Evolutionary conservation across 768 basidiomycete species (phyloP), one percentile per base, ranked within the genome.

Genomic region (Podaxis carcinomalis): DNA sequence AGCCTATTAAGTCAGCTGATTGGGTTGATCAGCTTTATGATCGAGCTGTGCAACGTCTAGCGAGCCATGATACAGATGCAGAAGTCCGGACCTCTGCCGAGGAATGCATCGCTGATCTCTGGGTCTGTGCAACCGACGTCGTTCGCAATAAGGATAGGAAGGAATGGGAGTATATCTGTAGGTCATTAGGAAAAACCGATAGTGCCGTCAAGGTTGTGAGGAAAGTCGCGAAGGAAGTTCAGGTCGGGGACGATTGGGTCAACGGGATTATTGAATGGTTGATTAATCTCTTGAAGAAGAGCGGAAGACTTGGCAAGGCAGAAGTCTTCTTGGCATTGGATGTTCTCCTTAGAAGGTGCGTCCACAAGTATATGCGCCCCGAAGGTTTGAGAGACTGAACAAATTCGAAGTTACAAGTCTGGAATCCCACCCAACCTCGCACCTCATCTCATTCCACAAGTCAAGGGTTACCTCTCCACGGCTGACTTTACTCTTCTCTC

Each of bases 71-170:
- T 65, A 95, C 95, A 1, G 96, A 98, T 70, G 87, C 90, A 3
- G 95, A 97, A 64, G 93, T 98, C 21, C 84, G 94, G 39, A 80
- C 82, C 25, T 85, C 83, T 64, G 94, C 94, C 0, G 89, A 98
- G 66, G 86, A 89, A 35, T 86, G 85, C 52, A 81, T 96, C 47
- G 95, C 89, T 1, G 89, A 94, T 69, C 75, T 98, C 7, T 93
- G 97, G 87, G 82, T 93, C 54, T 88, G 87, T 65, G 93, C 94
- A 1, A 87, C 90, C 0, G 92, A 94, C 51, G 73, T 85, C 13
- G 79, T 92, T 37, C 80, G 73, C 64, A 70, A 74, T 1, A 89
- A 88, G 70, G 83, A 83, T 44, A 80, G 84, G 56, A 84, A 83
- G 65, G 92, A 94, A 67, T 94, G 92, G 92, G 89, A 91, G 46